A percentile compares a stretch with the other conserved stretches of the same genome.
phyloP scores from a whole-genome alignment of 2,329 filamentous ascomycete genomes.

The Sporothrix curviconia region DNA sequence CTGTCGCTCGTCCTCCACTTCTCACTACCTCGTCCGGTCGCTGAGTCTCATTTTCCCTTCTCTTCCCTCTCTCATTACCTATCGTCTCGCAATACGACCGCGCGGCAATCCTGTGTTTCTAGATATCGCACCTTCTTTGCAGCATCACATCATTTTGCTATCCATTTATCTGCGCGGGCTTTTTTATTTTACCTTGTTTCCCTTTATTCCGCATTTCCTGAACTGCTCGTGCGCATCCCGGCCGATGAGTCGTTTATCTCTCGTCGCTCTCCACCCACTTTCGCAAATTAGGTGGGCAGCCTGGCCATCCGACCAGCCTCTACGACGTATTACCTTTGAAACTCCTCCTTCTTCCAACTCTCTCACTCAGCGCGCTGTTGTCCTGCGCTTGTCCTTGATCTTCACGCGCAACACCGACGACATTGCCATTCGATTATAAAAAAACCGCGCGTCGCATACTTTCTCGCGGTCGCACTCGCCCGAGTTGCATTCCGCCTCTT shows the following conservation, averaged over 20 bases:
- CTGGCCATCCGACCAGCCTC: background rate
- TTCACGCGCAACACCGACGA: background rate
- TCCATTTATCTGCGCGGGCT: too few species aligned
- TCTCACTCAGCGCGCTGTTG: background rate
- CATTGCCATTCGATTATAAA: background rate
- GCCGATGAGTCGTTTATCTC: background rate
- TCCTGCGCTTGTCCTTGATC: background rate
- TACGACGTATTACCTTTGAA: background rate
- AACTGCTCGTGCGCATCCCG: slow-evolving; percentile 1
- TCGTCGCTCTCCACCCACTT: slow-evolving; percentile 6
- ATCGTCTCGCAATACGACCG: slow-evolving; percentile 2
- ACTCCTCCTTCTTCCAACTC: background rate
- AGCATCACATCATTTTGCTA: too few species aligned
- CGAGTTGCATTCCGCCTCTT: background rate
- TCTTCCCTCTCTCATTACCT: too few species aligned
- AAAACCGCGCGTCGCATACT: background rate
- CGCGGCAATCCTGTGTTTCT: too few species aligned
- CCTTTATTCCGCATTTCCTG: too few species aligned
- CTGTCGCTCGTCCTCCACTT: background rate
- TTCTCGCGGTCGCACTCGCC: background rate
- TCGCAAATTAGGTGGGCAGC: slow-evolving; percentile 13
- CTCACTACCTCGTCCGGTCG: background rate
- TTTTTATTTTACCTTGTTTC: too few species aligned
- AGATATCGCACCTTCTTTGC: too few species aligned
- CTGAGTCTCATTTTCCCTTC: too few species aligned